Evolutionary conservation across 2,329 filamentous ascomycete genomes (phyloP).

Genomic region (Zelopaecilomyces penicillatus): DNA sequence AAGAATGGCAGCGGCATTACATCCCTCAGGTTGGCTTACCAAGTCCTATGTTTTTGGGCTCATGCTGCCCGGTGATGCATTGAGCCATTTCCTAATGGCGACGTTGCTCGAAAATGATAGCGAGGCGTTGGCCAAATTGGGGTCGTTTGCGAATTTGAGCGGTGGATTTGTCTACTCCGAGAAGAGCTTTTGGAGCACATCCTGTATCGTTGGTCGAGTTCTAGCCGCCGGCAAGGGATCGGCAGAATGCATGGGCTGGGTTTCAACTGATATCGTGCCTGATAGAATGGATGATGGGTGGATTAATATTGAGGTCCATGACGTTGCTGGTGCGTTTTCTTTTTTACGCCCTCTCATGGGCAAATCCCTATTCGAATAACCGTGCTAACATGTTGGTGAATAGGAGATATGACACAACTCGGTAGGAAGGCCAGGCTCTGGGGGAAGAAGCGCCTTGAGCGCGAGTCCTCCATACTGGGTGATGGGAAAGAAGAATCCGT

Average conservation of each 20-base stretch:
- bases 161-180: slow-evolving; percentile 55
- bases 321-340: slow-evolving; percentile 38
- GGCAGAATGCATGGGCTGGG: slow-evolving; percentile 60
- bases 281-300: slow-evolving; percentile 45
- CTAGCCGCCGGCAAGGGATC: slow-evolving; percentile 54
- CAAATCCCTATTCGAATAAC: background rate
- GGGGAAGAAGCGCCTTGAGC: slow-evolving; percentile 51
- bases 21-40: slow-evolving; percentile 56
- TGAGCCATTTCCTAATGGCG: slow-evolving; percentile 58
- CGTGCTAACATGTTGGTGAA: background rate
- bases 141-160: slow-evolving; percentile 53
- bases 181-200: slow-evolving; percentile 62
- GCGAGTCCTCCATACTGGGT: slow-evolving; percentile 52
- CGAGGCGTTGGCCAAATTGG: slow-evolving; percentile 49
- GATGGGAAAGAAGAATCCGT: slow-evolving; percentile 46
- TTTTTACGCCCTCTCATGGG: background rate
- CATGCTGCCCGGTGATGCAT: slow-evolving; percentile 54
- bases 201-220: slow-evolving; percentile 56
- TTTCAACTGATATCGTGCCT: slow-evolving; percentile 52
- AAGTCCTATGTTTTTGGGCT: slow-evolving; percentile 60
- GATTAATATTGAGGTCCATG: slow-evolving; percentile 49
- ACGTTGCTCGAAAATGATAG: slow-evolving; percentile 56
- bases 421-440: slow-evolving; percentile 52
- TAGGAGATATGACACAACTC: slow-evolving; percentile 41
- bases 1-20: slow-evolving; percentile 49